Conservation (phyloP, 1,139 yeast species). For the Candida sanyaensis region DNA sequence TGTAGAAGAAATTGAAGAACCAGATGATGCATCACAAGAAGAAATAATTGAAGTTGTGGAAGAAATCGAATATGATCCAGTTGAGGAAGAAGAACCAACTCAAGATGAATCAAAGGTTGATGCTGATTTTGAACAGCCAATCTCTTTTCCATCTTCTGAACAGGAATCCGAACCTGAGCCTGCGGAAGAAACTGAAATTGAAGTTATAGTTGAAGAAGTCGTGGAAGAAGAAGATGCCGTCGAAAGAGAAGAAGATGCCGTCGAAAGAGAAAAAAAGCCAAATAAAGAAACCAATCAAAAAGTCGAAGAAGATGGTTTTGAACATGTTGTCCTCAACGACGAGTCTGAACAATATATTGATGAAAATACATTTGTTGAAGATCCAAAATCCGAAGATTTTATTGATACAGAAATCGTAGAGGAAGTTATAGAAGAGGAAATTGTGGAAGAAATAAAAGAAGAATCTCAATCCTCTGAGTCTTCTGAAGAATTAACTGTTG, state of each 20-base stretch:
- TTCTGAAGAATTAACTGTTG: neutral
- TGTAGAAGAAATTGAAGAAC: conserved; percentile 3
- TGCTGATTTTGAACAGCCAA: too few relatives aligned
- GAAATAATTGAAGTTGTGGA: conserved; percentile 4
- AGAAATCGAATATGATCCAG: neutral
- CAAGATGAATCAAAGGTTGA: neutral
- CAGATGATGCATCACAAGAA: conserved; percentile 2
- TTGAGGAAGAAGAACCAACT: neutral
- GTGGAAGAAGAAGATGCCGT: neutral
- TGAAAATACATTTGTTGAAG: neutral
- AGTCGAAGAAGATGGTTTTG: neutral
- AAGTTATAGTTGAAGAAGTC: neutral
- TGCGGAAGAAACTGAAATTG: too few relatives aligned
- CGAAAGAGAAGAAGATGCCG: neutral
- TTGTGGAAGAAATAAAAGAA: neutral
- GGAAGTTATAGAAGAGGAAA: neutral
- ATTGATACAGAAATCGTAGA: neutral
- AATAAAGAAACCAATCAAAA: too few relatives aligned
- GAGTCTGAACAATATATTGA: neutral
- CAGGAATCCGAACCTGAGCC: too few relatives aligned
- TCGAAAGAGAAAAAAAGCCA: neutral
- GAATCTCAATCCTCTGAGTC: too few relatives aligned
- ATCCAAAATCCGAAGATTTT: neutral
- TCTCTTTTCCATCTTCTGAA: too few relatives aligned
- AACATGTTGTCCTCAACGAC: neutral